Evolutionary conservation across 164 flowering plant genomes (phyloP), one percentile per base, ranked within the genome.

Genomic region (Vitis riparia): DNA sequence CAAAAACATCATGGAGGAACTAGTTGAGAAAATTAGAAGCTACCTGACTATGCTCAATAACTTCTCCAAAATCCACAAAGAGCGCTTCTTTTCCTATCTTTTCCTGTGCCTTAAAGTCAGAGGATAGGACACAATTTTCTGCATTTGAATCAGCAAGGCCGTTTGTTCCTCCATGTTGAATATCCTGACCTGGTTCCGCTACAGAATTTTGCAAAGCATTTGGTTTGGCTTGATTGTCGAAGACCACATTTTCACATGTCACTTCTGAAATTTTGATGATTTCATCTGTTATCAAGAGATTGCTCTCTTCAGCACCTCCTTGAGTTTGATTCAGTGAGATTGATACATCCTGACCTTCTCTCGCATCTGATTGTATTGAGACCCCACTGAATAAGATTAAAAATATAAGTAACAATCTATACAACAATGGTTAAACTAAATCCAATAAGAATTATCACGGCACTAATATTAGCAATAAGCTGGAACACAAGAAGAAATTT

Each of bases 231-330:
- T 68, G 77, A 60, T 61, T 47, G 0, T 56, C 47, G 17, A 17
- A 51, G 48, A 17, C 57, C 51, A 68, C 73, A 62, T 30, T 71
- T 57, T 67, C 74, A 67, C 55, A 63, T 8, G 73, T 71, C 63
- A 71, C 82, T 71, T 81, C 86, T n/a, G 73, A 67, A 59, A 81
- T 62, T 23, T 74, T 71, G 15, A 72, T 65, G 37, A 75, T 78
- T 66, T 78, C 82, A 61, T 83, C 82, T 16, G 74, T 53, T 32
- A 70, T 51, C 30, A 77, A 27, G 11, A 73, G 67, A 53, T 65
- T 71, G 32, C 76, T 67, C 68, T 77, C 82, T 59, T 78, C 77
- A 23, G 73, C 68, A 58, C 48, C 68, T 51, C 62, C 83, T 11
- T 62, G 76, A 69, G 67, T 78, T 55, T 78, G 77, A 67, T 69